Conservation (phyloP, 371 early-diverging fungal species). For the Chytridium lagenaria region DNA sequence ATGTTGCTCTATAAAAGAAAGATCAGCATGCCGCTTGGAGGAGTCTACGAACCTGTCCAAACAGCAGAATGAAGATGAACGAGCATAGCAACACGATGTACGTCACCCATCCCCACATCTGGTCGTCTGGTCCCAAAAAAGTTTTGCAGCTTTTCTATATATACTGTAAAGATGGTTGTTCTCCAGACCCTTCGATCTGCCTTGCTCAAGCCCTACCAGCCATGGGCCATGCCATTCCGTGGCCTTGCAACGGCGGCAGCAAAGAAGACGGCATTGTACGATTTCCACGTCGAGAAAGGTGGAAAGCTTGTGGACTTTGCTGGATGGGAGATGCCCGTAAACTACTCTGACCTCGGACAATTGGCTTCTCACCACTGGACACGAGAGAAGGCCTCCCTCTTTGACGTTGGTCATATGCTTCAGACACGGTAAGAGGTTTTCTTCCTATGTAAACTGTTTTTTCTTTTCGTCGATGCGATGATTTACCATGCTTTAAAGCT, state of each 20-base stretch:
- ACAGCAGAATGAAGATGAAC: constrained; percentile 39
- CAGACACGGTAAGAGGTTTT: constrained; percentile 86
- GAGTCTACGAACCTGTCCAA: constrained; percentile 34
- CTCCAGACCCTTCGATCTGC: neutral
- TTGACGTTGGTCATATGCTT: constrained; percentile 99
- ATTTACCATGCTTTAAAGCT: constrained; percentile 48
- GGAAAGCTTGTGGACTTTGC: constrained; percentile 98
- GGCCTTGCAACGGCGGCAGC: constrained; percentile 22
- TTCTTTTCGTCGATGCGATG: neutral
- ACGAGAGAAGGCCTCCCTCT: constrained; percentile 88
- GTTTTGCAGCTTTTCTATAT: neutral
- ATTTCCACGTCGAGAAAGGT: constrained; percentile 88
- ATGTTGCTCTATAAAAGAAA: constrained; percentile 19
- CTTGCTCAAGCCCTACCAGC: neutral
- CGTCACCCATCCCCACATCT: neutral
- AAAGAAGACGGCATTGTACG: constrained; percentile 83
- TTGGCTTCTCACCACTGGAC: constrained; percentile 91
- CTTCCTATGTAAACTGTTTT: neutral
- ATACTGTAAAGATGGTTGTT: neutral
- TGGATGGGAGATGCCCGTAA: constrained; percentile 96
- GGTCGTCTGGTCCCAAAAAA: neutral
- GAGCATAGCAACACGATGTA: constrained; percentile 23
- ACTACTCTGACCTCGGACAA: constrained; percentile 81
- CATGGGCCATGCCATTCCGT: neutral
- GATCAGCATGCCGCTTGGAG: neutral